These are phyloP conservation scores for Phytophthora parvispora DNA, from an alignment of 352 stramenopile genomes.

Conservation along the genomic window DNA sequence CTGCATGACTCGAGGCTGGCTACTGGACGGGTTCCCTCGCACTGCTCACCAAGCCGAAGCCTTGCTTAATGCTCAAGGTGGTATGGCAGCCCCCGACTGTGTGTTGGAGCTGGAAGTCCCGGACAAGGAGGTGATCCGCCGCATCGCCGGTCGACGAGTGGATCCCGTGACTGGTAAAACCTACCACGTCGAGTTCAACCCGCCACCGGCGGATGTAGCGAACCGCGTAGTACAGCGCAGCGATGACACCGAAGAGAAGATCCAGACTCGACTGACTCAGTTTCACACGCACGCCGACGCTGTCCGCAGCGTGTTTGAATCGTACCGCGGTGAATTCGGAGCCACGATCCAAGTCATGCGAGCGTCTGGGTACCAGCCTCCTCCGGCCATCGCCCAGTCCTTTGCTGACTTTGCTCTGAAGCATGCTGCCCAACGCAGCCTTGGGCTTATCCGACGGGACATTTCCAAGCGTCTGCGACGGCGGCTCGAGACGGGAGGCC, in stretches of 20 bases:
- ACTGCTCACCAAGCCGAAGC: conserved; percentile 88
- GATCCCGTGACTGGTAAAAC: conserved; percentile 94
- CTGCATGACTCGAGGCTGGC: conserved; percentile 88
- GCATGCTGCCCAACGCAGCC: conserved; percentile 27
- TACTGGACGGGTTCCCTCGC: conserved; percentile 95
- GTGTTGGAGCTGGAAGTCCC: conserved; percentile 96
- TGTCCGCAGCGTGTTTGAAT: conserved; percentile 58
- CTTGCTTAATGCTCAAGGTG: conserved; percentile 62
- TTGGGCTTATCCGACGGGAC: conserved; percentile 22
- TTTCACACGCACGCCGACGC: conserved; percentile 80
- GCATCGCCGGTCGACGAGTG: conserved; percentile 97
- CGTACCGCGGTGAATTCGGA: conserved; percentile 8
- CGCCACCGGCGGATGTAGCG: conserved; percentile 75
- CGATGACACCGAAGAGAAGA: conserved; percentile 96
- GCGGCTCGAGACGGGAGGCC: conserved; percentile 12
- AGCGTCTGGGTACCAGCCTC: conserved; percentile 21
- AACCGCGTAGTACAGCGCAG: conserved; percentile 82
- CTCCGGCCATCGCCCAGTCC: conserved; percentile 19
- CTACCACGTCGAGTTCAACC: conserved; percentile 98
- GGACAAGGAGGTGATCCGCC: conserved; percentile 95
- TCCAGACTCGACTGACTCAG: conserved; percentile 85
- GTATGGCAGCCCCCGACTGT: conserved; percentile 75
- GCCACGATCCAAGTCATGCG: conserved; percentile 32
- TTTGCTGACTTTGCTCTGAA: conserved; percentile 37
- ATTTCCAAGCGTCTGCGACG: conserved; percentile 27